phyloP scores from a whole-genome alignment of 306 rosid genomes.

The Rosa chinensis region DNA sequence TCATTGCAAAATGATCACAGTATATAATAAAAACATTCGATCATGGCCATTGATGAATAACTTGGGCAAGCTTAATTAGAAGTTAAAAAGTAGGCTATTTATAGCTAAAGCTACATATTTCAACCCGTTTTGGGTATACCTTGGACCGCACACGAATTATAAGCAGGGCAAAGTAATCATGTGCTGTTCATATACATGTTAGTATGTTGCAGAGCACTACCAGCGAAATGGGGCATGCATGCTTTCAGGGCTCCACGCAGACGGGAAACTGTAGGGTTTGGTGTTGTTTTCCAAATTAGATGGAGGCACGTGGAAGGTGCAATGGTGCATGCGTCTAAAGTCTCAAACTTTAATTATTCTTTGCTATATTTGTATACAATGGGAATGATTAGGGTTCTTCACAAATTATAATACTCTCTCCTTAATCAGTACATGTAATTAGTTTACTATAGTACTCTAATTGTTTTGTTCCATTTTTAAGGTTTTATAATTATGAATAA shows the following conservation, averaged over 20 bases:
- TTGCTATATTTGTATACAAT: not conserved
- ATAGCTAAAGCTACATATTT: not conserved
- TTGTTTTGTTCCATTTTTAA: not conserved
- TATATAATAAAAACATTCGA: not conserved
- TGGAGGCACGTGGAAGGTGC: slow-evolving; percentile 26
- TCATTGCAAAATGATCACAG: not conserved
- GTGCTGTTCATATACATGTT: slow-evolving; percentile 5
- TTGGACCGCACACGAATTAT: not conserved
- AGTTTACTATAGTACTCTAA: not conserved
- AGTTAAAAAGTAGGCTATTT: not conserved
- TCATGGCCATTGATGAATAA: not conserved
- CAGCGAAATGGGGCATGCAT: not conserved
- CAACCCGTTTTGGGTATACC: not conserved
- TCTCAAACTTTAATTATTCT: not conserved
- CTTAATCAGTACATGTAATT: not conserved
- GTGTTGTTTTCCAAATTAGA: slow-evolving; percentile 22
- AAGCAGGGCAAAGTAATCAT: slow-evolving; percentile 18
- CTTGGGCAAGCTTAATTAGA: not conserved
- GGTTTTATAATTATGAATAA: not conserved
- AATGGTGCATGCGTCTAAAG: not conserved
- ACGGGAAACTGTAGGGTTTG: not conserved
- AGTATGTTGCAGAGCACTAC: slow-evolving; percentile 1
- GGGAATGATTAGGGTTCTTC: slow-evolving; percentile 12
- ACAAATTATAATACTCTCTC: not conserved
- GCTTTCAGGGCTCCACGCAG: slow-evolving; percentile 4